Conservation (phyloP, 176 grass and related monocot species). For the Oryza officinalis region DNA sequence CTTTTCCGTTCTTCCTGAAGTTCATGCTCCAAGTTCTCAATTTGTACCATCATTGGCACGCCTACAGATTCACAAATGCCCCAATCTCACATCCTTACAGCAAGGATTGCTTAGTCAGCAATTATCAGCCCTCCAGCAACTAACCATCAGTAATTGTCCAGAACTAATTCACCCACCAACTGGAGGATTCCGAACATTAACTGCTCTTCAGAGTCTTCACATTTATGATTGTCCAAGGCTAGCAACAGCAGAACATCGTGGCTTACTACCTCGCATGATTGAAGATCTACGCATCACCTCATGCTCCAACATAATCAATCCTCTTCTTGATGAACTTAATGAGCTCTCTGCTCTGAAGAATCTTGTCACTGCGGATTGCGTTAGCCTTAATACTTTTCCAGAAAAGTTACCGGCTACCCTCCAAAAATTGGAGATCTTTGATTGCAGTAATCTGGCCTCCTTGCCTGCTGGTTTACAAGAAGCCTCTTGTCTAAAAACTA, state of each 20-base stretch:
- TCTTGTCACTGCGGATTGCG: slow-evolving; percentile 42
- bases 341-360: slow-evolving; percentile 39
- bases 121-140: slow-evolving; percentile 42
- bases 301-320: too few species aligned
- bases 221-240: slow-evolving; percentile 62
- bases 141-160: slow-evolving; percentile 55
- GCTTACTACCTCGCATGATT: slow-evolving; percentile 38
- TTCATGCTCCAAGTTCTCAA: slow-evolving; percentile 30
- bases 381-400: slow-evolving; percentile 53
- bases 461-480: slow-evolving; percentile 56
- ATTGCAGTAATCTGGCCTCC: slow-evolving; percentile 46
- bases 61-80: slow-evolving; percentile 58
- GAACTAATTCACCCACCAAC: slow-evolving; percentile 47
- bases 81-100: slow-evolving; percentile 59
- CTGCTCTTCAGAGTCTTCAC: slow-evolving; percentile 57
- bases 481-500: slow-evolving; percentile 35
- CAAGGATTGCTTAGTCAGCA: slow-evolving; percentile 51
- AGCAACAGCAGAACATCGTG: slow-evolving; percentile 32
- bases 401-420: slow-evolving; percentile 45
- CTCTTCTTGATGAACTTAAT: slow-evolving; percentile 1
- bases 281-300: slow-evolving; percentile 35
- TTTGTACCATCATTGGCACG: slow-evolving; percentile 39
- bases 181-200: slow-evolving; percentile 51
- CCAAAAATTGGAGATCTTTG: slow-evolving; percentile 50
- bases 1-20: slow-evolving; percentile 50